These are phyloP conservation scores for Stagonosporopsis chrysanthemi DNA, from an alignment of 2,329 filamentous ascomycete species.

Conservation along the genomic window DNA sequence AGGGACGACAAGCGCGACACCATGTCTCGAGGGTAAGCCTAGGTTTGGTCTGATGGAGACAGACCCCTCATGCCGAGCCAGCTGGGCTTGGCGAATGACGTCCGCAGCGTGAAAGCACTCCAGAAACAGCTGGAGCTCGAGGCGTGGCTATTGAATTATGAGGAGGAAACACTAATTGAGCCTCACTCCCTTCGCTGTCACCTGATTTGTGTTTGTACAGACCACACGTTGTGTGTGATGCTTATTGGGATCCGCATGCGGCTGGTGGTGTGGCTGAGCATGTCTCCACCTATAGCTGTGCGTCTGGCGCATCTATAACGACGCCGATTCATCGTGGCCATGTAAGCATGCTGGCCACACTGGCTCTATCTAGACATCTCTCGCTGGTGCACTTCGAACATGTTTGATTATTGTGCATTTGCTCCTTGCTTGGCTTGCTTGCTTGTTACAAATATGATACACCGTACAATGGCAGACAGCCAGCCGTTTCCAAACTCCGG, in stretches of 20 bases:
- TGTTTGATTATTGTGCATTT: background rate
- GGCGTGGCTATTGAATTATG: background rate
- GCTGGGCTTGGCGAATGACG: slow-evolving; percentile 17
- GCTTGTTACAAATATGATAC: slow-evolving; percentile 19
- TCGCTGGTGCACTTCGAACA: background rate
- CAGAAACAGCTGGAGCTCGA: background rate
- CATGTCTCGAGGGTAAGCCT: slow-evolving; percentile 36
- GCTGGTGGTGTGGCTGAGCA: slow-evolving; percentile 33
- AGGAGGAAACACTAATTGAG: background rate
- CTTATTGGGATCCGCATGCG: slow-evolving; percentile 1
- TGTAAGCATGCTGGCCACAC: background rate
- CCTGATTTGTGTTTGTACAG: background rate
- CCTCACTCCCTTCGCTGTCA: too few relatives aligned
- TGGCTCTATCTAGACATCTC: background rate
- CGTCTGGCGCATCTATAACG: background rate
- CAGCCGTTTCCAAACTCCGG: slow-evolving; percentile 15
- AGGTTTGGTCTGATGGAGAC: slow-evolving; percentile 22
- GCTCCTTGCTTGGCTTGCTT: slow-evolving; percentile 2
- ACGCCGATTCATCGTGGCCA: background rate
- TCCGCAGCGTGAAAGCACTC: background rate
- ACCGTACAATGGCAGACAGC: slow-evolving; percentile 14
- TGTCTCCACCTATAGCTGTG: slow-evolving; percentile 9
- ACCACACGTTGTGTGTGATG: background rate
- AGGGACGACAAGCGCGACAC: slow-evolving; percentile 45
- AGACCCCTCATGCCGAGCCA: slow-evolving; percentile 24